phyloP scores from a whole-genome alignment of 768 basidiomycete species.

The Trametes cubensis region DNA sequence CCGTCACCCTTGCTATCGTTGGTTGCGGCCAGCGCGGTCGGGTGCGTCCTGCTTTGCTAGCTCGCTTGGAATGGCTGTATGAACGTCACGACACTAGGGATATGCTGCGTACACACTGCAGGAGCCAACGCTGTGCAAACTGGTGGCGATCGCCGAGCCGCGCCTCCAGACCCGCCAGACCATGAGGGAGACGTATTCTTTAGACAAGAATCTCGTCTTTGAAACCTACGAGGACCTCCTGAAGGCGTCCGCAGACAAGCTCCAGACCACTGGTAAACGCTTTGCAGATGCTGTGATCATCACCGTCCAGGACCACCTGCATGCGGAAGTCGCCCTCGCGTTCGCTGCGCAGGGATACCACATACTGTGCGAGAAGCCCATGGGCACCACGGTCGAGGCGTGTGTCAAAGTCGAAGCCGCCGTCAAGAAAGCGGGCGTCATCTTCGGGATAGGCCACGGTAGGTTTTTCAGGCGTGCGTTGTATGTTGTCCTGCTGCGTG shows the following conservation, averaged over 20 bases:
- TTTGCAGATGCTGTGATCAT: conserved; percentile 84
- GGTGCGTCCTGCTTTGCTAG: conserved; percentile 42
- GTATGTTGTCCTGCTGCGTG: background rate
- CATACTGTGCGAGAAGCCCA: conserved; percentile 91
- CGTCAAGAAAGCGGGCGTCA: conserved; percentile 65
- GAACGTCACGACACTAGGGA: conserved; percentile 40
- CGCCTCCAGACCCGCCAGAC: conserved; percentile 61
- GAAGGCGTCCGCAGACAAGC: conserved; percentile 65
- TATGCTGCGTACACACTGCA: conserved; percentile 67
- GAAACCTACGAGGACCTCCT: conserved; percentile 70
- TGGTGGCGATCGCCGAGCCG: conserved; percentile 87
- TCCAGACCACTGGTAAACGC: conserved; percentile 63
- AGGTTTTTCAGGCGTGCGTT: conserved; percentile 24
- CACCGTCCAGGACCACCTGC: conserved; percentile 80
- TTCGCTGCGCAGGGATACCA: conserved; percentile 85
- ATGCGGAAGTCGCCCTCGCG: conserved; percentile 70
- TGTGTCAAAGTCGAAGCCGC: conserved; percentile 76
- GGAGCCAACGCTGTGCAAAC: conserved; percentile 65
- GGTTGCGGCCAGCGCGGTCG: conserved; percentile 85
- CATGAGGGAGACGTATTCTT: conserved; percentile 57
- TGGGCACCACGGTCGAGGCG: conserved; percentile 76
- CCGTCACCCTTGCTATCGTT: conserved; percentile 74
- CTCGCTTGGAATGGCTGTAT: background rate
- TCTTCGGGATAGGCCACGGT: conserved; percentile 92
- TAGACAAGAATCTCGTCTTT: conserved; percentile 75